Percentiles rank a stretch among this genome's conserved stretches.
Evolutionary conservation across 2,329 filamentous ascomycete species (phyloP).

Genomic region (Phialophora chinensis): DNA sequence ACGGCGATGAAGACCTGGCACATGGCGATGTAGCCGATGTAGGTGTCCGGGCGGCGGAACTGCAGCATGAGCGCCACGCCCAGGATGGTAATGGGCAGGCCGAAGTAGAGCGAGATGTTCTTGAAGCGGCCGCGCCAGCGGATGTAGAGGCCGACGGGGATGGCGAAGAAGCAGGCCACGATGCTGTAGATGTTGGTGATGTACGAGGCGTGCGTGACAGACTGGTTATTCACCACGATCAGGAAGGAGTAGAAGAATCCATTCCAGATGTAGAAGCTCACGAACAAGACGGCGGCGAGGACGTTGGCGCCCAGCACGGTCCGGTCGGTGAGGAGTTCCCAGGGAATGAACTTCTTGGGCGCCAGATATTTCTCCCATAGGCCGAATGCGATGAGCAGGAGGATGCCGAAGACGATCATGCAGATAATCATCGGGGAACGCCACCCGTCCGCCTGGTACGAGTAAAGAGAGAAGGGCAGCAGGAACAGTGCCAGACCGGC

Average conservation of each 20-base stretch:
- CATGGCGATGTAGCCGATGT: conserved; percentile 59
- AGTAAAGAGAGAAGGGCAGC: conserved; percentile 66
- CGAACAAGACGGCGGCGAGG: conserved; percentile 54
- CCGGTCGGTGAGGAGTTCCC: conserved; percentile 53
- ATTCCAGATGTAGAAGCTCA: conserved; percentile 59
- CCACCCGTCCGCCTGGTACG: conserved; percentile 53
- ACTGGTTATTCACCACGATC: conserved; percentile 57
- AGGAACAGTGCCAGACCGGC: conserved; percentile 67
- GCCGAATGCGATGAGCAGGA: conserved; percentile 60
- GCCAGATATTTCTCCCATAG: conserved; percentile 61
- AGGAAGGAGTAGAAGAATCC: conserved; percentile 61
- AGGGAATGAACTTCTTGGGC: conserved; percentile 60
- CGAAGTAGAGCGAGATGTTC: conserved; percentile 56
- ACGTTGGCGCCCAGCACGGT: conserved; percentile 60
- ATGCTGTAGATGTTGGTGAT: conserved; percentile 50
- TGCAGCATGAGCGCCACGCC: conserved; percentile 60
- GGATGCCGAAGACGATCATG: conserved; percentile 60
- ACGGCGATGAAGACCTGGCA: conserved; percentile 60
- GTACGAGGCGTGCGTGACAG: conserved; percentile 50
- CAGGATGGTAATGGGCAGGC: conserved; percentile 56
- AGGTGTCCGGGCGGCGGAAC: conserved; percentile 55
- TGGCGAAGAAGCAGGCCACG: conserved; percentile 64
- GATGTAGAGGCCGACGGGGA: conserved; percentile 52
- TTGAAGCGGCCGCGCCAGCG: conserved; percentile 59
- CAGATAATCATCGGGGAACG: conserved; percentile 54